Evolutionary conservation across 345 rosid genomes (phyloP).

Genomic region (Schrenkiella parvula): DNA sequence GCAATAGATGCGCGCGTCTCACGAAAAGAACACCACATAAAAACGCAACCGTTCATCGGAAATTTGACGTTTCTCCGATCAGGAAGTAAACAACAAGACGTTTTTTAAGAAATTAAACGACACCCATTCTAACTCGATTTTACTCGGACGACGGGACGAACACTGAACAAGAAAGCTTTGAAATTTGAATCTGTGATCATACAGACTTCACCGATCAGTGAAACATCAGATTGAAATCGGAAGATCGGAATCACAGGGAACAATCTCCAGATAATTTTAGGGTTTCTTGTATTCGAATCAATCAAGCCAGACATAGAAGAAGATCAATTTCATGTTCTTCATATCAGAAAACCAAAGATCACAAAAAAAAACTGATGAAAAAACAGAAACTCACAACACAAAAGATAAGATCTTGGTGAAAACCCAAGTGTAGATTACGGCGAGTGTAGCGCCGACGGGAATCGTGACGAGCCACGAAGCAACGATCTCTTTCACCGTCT

Average conservation of each 20-base stretch:
- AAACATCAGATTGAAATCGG: not conserved
- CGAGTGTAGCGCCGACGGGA: conserved; percentile 80
- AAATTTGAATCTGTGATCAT: not conserved
- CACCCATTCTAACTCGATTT: not conserved
- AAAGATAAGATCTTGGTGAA: conserved; percentile 71
- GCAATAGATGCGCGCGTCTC: conserved; percentile 30
- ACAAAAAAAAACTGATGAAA: not conserved
- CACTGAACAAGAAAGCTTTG: not conserved
- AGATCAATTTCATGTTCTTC: conserved; percentile 18
- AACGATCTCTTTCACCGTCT: conserved; percentile 86
- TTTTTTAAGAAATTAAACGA: not conserved
- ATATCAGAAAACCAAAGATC: conserved; percentile 1
- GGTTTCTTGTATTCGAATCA: not conserved
- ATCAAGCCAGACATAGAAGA: conserved; percentile 16
- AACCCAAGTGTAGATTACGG: conserved; percentile 85
- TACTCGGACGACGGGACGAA: not conserved
- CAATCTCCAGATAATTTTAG: not conserved
- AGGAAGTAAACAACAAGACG: not conserved
- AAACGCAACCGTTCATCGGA: not conserved
- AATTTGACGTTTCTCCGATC: not conserved
- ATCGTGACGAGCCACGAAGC: conserved; percentile 88
- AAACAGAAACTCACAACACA: conserved; percentile 41
- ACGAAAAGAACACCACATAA: not conserved
- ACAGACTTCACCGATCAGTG: not conserved
- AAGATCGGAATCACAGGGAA: not conserved